phyloP scores from a whole-genome alignment of 306 rosid genomes.

The apple (Malus domestica) region ASM211411v1 NC_041804.1:15583001-15583500 shows the following conservation, averaged over 20 bases:
- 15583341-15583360: constrained; percentile 17
- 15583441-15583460: too few species aligned
- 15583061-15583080: constrained; percentile 47
- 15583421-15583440: too few species aligned
- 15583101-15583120: constrained; percentile 76
- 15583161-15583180: constrained; percentile 31
- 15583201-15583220: constrained; percentile 9
- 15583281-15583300: constrained; percentile 10
- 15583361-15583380: constrained; percentile 4
- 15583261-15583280: constrained; percentile 1
- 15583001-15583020: constrained; percentile 96
- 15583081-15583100: constrained; percentile 56
- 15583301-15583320: constrained; percentile 21
- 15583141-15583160: constrained; percentile 32
- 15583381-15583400: constrained; percentile 10
- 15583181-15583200: constrained; percentile 31
- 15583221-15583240: not conserved
- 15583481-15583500: accelerated
- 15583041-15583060: constrained; percentile 60
- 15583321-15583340: constrained; percentile 41
- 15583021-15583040: constrained; percentile 80
- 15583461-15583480: accelerated
- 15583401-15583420: not conserved
- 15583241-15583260: not conserved
- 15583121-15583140: constrained; percentile 42